Percentiles rank a stretch among this genome's conserved stretches.
phyloP scores from a whole-genome alignment of 2,329 filamentous ascomycete species.

The Phialophora chinensis region DNA sequence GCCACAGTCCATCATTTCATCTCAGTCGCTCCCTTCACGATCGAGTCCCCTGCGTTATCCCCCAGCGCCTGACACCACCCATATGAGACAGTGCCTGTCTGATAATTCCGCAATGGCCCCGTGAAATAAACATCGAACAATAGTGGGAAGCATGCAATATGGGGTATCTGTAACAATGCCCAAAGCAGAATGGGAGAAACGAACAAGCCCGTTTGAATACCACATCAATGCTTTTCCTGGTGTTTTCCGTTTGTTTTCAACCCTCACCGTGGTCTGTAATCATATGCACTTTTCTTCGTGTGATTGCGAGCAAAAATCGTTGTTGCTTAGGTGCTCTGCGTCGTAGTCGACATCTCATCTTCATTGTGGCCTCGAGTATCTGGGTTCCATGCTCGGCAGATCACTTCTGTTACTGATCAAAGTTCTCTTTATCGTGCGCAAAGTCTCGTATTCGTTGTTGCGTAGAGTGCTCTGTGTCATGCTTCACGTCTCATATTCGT shows the following conservation, averaged over 20 bases:
- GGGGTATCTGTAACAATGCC: conserved; percentile 33
- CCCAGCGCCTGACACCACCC: background rate
- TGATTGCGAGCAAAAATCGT: conserved; percentile 18
- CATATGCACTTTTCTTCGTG: conserved; percentile 12
- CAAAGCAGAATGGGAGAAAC: conserved; percentile 29
- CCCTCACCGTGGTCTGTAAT: conserved; percentile 1
- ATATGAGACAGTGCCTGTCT: background rate
- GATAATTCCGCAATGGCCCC: background rate
- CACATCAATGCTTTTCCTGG: conserved; percentile 24
- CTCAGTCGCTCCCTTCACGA: background rate
- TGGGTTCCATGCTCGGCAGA: background rate
- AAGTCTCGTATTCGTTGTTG: background rate
- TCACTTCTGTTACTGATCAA: background rate
- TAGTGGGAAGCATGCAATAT: conserved; percentile 18
- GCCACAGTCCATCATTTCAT: conserved; percentile 8
- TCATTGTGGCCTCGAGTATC: background rate
- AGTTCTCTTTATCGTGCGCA: background rate
- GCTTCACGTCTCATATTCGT: background rate
- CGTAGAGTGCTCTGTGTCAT: background rate
- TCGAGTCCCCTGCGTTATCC: background rate
- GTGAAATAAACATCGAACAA: conserved; percentile 1
- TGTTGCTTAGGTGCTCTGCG: conserved; percentile 18
- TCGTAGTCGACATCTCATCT: conserved; percentile 8
- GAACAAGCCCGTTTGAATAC: conserved; percentile 17
- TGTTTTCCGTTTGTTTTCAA: conserved; percentile 14